Percentiles rank a stretch among this genome's conserved stretches.
Evolutionary conservation across 1,139 yeast species (phyloP).

Genomic region (Yamadazyma jaroonii): DNA sequence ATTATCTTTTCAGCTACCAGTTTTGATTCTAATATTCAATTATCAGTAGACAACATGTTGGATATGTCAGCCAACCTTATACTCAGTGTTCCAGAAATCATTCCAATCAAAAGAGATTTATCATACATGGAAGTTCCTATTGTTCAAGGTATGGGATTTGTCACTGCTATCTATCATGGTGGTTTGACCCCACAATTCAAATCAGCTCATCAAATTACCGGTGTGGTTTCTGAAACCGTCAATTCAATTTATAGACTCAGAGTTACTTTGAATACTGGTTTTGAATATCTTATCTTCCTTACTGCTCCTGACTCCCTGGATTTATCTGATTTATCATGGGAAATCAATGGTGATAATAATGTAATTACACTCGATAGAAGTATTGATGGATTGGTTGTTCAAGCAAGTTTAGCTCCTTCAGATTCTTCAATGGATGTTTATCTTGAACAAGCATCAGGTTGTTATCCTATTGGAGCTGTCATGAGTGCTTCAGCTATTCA

Average conservation of each 20-base stretch:
- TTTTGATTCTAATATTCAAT: conserved; percentile 21
- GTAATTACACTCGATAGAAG: conserved; percentile 22
- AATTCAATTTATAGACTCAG: conserved; percentile 59
- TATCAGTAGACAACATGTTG: conserved; percentile 49
- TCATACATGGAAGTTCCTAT: conserved; percentile 34
- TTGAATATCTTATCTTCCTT: conserved; percentile 58
- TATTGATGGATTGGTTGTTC: conserved; percentile 56
- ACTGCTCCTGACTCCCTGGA: no score
- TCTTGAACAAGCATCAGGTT: conserved; percentile 34
- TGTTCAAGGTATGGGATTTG: conserved; percentile 76
- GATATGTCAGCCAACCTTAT: conserved; percentile 31
- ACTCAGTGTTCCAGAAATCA: no score
- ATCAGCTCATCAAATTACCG: neutral
- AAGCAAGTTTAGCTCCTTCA: conserved; percentile 56
- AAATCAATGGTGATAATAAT: conserved; percentile 16
- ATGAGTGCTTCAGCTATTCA: conserved; percentile 19
- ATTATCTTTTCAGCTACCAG: conserved; percentile 24
- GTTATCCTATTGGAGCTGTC: conserved; percentile 32
- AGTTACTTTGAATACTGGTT: conserved; percentile 47
- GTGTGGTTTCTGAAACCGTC: conserved; percentile 37
- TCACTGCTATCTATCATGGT: conserved; percentile 62
- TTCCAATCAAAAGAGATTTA: no score
- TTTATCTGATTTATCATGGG: no score
- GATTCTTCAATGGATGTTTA: conserved; percentile 16
- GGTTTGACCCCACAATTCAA: conserved; percentile 30